A percentile compares a stretch with the other conserved stretches of the same genome.
Evolutionary conservation across 2,329 filamentous ascomycete genomes (phyloP).

Genomic region (Fusarium torulosum): DNA sequence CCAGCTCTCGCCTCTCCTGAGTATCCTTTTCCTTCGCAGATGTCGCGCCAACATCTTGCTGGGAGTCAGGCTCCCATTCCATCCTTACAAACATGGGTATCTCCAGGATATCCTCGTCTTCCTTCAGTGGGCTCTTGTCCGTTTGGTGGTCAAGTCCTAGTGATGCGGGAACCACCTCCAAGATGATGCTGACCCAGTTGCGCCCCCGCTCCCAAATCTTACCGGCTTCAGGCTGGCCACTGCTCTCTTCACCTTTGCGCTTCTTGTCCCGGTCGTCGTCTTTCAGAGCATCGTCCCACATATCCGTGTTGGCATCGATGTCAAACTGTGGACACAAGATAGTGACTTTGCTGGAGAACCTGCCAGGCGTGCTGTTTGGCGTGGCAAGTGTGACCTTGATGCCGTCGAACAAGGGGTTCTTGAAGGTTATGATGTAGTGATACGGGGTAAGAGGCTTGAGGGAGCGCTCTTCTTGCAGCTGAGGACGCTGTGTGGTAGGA

Average conservation of each 20-base stretch:
- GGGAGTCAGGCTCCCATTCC: constrained; percentile 84
- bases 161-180: constrained; percentile 83
- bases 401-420: constrained; percentile 93
- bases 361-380: constrained; percentile 81
- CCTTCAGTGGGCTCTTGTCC: constrained; percentile 63
- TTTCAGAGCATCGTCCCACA: constrained; percentile 88
- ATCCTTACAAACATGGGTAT: constrained; percentile 94
- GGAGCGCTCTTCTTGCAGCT: constrained; percentile 50
- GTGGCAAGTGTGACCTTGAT: constrained; percentile 91
- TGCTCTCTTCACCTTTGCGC: constrained; percentile 57
- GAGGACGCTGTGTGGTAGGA: constrained; percentile 53
- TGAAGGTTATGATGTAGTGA: constrained; percentile 90
- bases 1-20: constrained; percentile 86
- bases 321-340: constrained; percentile 95
- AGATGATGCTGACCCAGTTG: constrained; percentile 94
- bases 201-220: constrained; percentile 96
- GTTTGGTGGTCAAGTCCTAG: constrained; percentile 57
- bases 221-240: constrained; percentile 78
- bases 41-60: constrained; percentile 72
- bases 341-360: constrained; percentile 83
- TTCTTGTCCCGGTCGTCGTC: constrained; percentile 58
- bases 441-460: constrained; percentile 70
- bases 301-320: constrained; percentile 89
- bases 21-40: constrained; percentile 68
- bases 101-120: constrained; percentile 78